Evolutionary conservation across 768 basidiomycete species (phyloP), one percentile per base, ranked within the genome.

Genomic region (Artomyces pyxidatus): DNA sequence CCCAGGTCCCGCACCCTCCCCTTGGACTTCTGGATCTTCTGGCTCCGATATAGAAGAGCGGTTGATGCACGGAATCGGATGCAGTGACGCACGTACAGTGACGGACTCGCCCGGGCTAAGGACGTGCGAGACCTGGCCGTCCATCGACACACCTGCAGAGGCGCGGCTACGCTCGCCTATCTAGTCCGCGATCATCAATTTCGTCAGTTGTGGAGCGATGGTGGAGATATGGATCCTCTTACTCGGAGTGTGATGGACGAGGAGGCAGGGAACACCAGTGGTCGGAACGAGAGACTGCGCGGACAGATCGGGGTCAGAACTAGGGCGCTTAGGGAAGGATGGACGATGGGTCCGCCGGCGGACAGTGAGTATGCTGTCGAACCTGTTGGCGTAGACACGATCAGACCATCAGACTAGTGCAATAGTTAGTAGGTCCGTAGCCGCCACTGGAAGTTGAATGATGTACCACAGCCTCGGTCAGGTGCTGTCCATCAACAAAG

Each of bases 301-400:
- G 94, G 94, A 59, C 91, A 93, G 56, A 97, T 95, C n/a, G 94
- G 94, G 1, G 94, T 95, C 37, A 97, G 70, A 12, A 97, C 86
- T 44, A 96, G 75, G 1, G 92, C 88, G 51, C 87, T 88, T 32
- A 94, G 70, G 2, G 88, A 89, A 2, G 94, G 94, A 54, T 96
- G 94, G 0, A 96, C 91, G 56, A 97, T 96, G 3, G 94, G 94
- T 22, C 94, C 94, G 28, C 94, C 94, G 0, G 93, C 89, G 3
- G 92, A 95, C 21, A 97, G 74, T 1, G 93, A 96, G 66, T 97
- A 96, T 14, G 94, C 94, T 3, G 94, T 96, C 19, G 93, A 96
- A 6, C 94, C 94, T 3, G 94, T 97, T 19, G 94, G 94, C 2
- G 94, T 97, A 6, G 92, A 92, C 47, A 97, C 81, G 48, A 96